Base-by-base conservation (phyloP, 2,329 filamentous ascomycete genomes). In the Diaporthe nobilis region DNA sequence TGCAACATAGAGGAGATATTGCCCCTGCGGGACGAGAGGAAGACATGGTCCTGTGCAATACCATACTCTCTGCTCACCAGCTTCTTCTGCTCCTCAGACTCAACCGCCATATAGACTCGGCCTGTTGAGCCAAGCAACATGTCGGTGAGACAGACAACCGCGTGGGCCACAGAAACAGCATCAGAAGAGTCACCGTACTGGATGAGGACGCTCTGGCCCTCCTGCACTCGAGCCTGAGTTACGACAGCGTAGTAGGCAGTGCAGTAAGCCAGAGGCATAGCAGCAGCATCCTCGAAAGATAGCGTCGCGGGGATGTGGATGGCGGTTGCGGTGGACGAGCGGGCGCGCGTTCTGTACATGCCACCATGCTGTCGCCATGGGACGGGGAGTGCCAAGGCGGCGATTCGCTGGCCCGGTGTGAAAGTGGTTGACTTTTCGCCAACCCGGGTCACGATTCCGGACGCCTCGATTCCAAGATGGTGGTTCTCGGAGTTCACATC, bases 211-310 rank as follows among this genome's bases (percentile, higher is more conserved):
- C 77, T 82, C 73, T 87, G 83, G 4, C 84, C 85, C 0, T 81
- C 79, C 17, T 81, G 76, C 0, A 89, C 80, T 0, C 83, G 80
- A 1, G 83, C 87, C 9, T 85, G 73, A 28, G 86, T 79, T 17
- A 86, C 58, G 5, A 89, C 79, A 28, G 82, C 80, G 72, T 86
- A 83, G 77, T 85, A 84, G 0, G 86, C 86, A 0, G 86, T 87
- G 61, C 79, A 77, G 76, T 84, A 87, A 0, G 83, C 84, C 4
- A 87, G 77, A 0, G 86, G 86, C 5, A 88, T 77, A 0, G 85
- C 81, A 1, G 86, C 86, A 0, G 83, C 86, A 1, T 81, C 80
- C 47, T 83, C 81, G 57, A 86, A 85, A 0, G 81, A 78, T 75
- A 87, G n/a, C 1, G n/a, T 4, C 1, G 34, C 49, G 7, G 65